A percentile compares a stretch with the other conserved stretches of the same genome.
Conservation (phyloP, 108 stramenopile species). For the Skeletonema tropicum region DNA sequence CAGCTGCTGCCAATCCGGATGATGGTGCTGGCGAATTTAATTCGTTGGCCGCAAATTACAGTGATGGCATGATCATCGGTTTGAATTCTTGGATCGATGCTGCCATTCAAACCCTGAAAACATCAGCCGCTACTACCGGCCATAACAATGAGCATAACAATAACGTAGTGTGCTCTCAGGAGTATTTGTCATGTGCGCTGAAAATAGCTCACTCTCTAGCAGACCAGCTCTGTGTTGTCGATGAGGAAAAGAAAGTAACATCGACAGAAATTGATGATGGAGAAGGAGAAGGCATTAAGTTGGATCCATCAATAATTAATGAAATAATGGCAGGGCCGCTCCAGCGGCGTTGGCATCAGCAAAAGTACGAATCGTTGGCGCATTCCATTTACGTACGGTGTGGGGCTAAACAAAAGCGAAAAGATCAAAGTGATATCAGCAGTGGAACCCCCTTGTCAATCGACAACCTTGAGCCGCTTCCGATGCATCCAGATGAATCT, state of each 20-base stretch:
- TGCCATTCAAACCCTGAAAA: not conserved
- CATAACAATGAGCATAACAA: not conserved
- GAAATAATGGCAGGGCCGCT: too few relatives aligned
- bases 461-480: not conserved
- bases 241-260: not conserved
- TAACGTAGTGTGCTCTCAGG: not conserved
- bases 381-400: not conserved
- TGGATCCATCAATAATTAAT: too few relatives aligned
- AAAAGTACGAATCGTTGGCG: not conserved
- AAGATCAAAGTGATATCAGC: not conserved
- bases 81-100: constrained; percentile 1
- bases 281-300: not conserved
- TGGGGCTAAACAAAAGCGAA: not conserved
- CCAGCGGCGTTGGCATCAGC: not conserved
- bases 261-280: not conserved
- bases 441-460: not conserved
- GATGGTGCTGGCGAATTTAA: not conserved
- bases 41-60: not conserved
- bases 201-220: not conserved
- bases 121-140: not conserved
- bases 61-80: not conserved
- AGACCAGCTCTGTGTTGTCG: not conserved
- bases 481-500: not conserved
- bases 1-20: not conserved
- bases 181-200: constrained; percentile 2